A percentile compares a stretch with the other conserved stretches of the same genome.
Evolutionary conservation across 225 moss, liverwort and hornwort species (phyloP).

Genomic region (Polytrichum commune): DNA sequence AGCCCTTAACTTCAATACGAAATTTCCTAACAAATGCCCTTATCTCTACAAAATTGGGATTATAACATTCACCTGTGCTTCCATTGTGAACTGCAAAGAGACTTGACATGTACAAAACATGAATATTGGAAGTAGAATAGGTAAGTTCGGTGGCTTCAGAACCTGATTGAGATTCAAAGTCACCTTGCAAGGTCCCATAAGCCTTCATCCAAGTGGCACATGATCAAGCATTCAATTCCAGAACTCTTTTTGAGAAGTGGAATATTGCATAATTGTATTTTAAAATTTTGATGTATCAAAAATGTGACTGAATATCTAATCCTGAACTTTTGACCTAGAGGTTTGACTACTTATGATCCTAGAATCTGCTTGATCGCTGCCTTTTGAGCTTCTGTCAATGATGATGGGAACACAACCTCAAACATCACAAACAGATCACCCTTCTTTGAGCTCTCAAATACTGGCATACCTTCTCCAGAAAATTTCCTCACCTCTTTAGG

Average conservation of each 20-base stretch:
- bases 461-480: slow-evolving; percentile 79
- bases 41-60: too few relatives aligned
- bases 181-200: too few relatives aligned
- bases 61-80: too few relatives aligned
- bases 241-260: neutral
- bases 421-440: slow-evolving; percentile 83
- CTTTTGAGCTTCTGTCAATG: slow-evolving; percentile 72
- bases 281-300: neutral
- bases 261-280: neutral
- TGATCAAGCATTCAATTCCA: neutral
- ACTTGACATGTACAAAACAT: too few relatives aligned
- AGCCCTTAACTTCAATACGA: too few relatives aligned
- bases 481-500: slow-evolving; percentile 77
- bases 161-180: too few relatives aligned
- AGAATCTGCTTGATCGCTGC: slow-evolving; percentile 57
- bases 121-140: too few relatives aligned
- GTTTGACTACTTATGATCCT: slow-evolving; percentile 15
- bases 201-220: too few relatives aligned
- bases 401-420: slow-evolving; percentile 75
- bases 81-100: too few relatives aligned
- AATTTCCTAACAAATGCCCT: too few relatives aligned
- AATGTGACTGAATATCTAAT: slow-evolving; percentile 3
- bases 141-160: too few relatives aligned
- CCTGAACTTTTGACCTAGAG: slow-evolving; percentile 3
- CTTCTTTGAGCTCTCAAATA: slow-evolving; percentile 77